Evolutionary conservation across 148 eudicot genomes (phyloP).

Genomic region (Spergularia bocconei): DNA sequence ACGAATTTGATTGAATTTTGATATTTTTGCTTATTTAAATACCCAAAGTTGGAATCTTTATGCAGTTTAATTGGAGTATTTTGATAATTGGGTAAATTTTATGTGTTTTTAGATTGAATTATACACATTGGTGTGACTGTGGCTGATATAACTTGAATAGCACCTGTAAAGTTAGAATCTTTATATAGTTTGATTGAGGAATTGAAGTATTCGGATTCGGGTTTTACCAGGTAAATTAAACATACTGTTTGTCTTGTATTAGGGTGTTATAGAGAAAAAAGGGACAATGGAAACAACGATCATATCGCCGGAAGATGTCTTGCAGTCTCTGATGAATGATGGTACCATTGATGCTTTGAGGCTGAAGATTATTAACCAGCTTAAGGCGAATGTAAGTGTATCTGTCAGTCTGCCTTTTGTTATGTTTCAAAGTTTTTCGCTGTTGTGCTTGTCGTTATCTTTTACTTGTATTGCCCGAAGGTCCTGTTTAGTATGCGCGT

Average conservation of each 20-base stretch:
- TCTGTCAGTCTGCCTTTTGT: neutral
- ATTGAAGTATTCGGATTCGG: neutral
- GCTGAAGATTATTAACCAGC: conserved; percentile 88
- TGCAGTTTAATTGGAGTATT: too few relatives aligned
- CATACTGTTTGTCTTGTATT: neutral
- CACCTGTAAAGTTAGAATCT: neutral
- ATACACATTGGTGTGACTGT: neutral
- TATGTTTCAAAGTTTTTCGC: neutral
- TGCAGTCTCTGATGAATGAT: conserved; percentile 86
- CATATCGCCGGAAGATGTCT: conserved; percentile 79
- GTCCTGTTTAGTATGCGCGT: neutral
- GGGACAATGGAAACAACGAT: conserved; percentile 46
- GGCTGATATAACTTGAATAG: neutral
- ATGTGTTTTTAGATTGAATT: too few relatives aligned
- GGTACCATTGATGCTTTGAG: conserved; percentile 83
- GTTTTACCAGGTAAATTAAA: neutral
- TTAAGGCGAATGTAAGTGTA: conserved; percentile 75
- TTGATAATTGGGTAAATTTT: too few relatives aligned
- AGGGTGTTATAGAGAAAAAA: neutral
- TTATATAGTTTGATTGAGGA: neutral
- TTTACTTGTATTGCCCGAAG: neutral
- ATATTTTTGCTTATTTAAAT: too few relatives aligned
- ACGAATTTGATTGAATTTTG: neutral
- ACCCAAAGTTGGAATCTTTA: too few relatives aligned
- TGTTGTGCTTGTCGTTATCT: neutral